Conservation (phyloP, 2,329 filamentous ascomycete species). For the Aureobasidium sp. region DNA sequence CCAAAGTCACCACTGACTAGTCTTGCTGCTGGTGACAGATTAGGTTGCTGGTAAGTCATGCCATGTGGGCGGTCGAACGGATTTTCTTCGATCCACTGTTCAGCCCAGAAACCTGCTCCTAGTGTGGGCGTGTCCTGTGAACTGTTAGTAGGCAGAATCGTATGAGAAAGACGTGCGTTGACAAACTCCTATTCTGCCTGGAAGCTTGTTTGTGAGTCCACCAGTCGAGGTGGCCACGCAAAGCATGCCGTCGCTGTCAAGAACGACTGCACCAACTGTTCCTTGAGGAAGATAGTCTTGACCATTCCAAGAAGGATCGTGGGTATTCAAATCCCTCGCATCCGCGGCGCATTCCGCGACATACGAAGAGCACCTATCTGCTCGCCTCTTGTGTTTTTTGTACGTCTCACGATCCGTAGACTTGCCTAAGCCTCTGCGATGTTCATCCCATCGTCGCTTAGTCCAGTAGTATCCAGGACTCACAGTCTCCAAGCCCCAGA, state of each 20-base stretch:
- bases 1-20: conserved; percentile 35
- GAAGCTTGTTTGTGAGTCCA: conserved; percentile 82
- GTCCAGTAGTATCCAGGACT: conserved; percentile 71
- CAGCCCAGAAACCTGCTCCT: conserved; percentile 85
- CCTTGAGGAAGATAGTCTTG: conserved; percentile 71
- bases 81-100: conserved; percentile 60
- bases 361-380: conserved; percentile 21
- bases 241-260: conserved; percentile 68
- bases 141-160: neutral
- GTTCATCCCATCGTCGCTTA: conserved; percentile 70
- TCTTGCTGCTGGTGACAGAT: conserved; percentile 22
- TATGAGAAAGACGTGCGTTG: neutral
- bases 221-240: conserved; percentile 63
- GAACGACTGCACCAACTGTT: conserved; percentile 73
- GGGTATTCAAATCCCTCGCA: conserved; percentile 1
- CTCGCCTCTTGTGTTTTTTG: conserved; percentile 37
- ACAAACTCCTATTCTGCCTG: conserved; percentile 61
- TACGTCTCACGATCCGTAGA: conserved; percentile 31
- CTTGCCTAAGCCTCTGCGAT: conserved; percentile 51
- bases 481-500: conserved; percentile 65
- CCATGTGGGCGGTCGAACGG: neutral
- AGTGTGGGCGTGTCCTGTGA: conserved; percentile 65
- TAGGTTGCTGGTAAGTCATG: conserved; percentile 9
- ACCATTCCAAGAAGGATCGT: conserved; percentile 47
- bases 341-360: neutral